Evolutionary conservation across 116 monocot genomes (phyloP).

Genomic region (Posidonia oceanica): DNA sequence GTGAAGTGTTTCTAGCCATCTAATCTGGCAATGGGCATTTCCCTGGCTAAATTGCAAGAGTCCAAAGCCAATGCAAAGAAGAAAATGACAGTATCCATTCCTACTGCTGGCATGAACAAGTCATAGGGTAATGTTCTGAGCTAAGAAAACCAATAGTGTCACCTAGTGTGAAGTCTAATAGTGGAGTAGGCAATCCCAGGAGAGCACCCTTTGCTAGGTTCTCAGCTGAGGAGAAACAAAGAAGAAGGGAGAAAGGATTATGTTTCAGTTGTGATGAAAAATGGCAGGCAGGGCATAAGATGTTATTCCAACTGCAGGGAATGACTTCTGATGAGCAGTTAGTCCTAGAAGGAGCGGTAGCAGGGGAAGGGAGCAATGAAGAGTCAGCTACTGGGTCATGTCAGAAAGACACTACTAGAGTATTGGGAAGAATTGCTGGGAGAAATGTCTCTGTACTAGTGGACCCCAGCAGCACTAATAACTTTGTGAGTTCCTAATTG

Average conservation of each 20-base stretch:
- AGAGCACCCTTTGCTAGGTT: background rate
- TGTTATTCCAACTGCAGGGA: background rate
- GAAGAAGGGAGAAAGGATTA: background rate
- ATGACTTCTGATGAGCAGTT: background rate
- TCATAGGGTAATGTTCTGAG: too few species aligned
- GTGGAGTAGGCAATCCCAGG: background rate
- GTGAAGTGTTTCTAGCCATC: background rate
- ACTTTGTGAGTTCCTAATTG: background rate
- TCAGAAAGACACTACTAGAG: background rate
- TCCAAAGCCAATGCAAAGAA: background rate
- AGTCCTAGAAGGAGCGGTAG: background rate
- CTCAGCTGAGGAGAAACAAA: background rate
- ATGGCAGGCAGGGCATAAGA: background rate
- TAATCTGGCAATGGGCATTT: background rate
- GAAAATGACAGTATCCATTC: background rate
- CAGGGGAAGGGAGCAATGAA: background rate
- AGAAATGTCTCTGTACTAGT: background rate
- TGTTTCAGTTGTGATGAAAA: background rate
- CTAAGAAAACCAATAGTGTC: too few species aligned
- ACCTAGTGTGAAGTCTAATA: too few species aligned
- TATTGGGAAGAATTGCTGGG: background rate
- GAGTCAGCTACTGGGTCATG: fast-evolving
- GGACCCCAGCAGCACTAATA: background rate
- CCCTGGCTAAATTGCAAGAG: background rate
- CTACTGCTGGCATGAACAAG: too few species aligned